Percentiles rank a stretch among this genome's conserved stretches.
Conservation (phyloP, 225 moss, liverwort and hornwort genomes). For the Anthoceros angustus region DNA sequence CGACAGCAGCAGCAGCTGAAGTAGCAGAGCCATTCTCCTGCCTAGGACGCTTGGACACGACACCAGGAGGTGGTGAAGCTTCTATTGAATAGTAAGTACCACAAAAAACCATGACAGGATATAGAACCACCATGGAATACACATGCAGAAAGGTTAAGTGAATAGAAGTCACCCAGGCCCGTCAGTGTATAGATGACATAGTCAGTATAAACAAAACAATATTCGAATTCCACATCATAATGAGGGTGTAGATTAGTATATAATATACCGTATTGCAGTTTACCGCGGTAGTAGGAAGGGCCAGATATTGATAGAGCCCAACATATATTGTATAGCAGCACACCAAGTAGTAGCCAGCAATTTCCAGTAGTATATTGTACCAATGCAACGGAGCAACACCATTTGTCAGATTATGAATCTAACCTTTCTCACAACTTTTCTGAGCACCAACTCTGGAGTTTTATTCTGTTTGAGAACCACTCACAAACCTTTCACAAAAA, state of each 20-base stretch:
- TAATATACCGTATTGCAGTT: slow-evolving; percentile 19
- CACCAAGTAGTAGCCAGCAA: slow-evolving; percentile 42
- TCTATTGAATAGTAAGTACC: slow-evolving; percentile 7
- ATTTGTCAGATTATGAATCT: slow-evolving; percentile 23
- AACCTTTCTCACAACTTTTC: too few species aligned
- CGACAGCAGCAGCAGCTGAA: slow-evolving; percentile 24
- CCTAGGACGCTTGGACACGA: slow-evolving; percentile 35
- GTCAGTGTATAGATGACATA: not conserved
- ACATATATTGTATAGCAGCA: slow-evolving; percentile 32
- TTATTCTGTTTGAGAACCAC: too few species aligned
- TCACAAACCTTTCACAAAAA: too few species aligned
- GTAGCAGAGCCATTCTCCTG: slow-evolving; percentile 36
- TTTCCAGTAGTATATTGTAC: slow-evolving; percentile 41
- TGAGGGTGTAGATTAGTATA: slow-evolving; percentile 13
- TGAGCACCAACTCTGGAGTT: too few species aligned
- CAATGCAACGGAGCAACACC: slow-evolving; percentile 39
- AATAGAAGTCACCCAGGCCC: not conserved
- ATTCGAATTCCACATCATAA: slow-evolving; percentile 9
- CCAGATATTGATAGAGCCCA: slow-evolving; percentile 31
- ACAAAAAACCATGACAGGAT: not conserved
- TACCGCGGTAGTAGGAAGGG: slow-evolving; percentile 31
- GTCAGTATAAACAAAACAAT: not conserved
- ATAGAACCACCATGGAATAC: slow-evolving; percentile 12
- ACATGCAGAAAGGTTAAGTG: slow-evolving; percentile 5
- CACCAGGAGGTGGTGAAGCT: slow-evolving; percentile 27